Evolutionary conservation across 495 filamentous ascomycete species (phyloP).

Genomic region (Thermothielavioides terrestris): DNA sequence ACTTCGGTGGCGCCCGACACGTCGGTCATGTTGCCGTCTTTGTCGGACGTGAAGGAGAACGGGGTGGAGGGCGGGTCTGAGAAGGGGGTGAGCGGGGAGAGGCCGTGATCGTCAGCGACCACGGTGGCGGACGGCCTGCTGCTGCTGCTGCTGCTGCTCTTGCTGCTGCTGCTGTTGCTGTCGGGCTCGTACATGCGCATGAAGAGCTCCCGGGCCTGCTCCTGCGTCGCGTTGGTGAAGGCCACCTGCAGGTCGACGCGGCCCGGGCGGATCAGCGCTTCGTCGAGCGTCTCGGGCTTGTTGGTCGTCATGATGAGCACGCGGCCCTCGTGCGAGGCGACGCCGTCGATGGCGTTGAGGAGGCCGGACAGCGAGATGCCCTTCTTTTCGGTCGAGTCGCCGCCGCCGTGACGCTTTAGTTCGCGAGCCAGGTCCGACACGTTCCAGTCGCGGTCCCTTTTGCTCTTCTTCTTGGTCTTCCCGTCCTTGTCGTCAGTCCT

Average conservation of each 20-base stretch:
- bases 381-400: conserved; percentile 25
- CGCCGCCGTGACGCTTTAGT: conserved; percentile 21
- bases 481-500: conserved; percentile 7
- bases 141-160: conserved; percentile 22
- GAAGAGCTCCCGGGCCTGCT: conserved; percentile 61
- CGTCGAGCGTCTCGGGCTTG: conserved; percentile 62
- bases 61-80: background rate
- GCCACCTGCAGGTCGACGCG: conserved; percentile 64
- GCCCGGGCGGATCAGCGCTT: conserved; percentile 66
- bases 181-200: conserved; percentile 57
- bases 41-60: background rate
- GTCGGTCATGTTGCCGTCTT: conserved; percentile 11
- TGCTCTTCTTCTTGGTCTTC: conserved; percentile 9
- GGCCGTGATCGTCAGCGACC: background rate
- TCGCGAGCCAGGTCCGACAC: conserved; percentile 29
- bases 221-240: conserved; percentile 56
- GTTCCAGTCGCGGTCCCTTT: conserved; percentile 26
- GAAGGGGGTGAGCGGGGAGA: conserved; percentile 2
- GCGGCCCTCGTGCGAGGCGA: conserved; percentile 70
- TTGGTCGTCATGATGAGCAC: conserved; percentile 84
- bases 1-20: conserved; percentile 11
- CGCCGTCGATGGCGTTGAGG: conserved; percentile 78
- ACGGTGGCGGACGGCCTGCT: background rate
- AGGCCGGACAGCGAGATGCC: conserved; percentile 66
- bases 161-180: conserved; percentile 9